Conservation (phyloP, 345 rosid species). For the Camelina sativa region DNA sequence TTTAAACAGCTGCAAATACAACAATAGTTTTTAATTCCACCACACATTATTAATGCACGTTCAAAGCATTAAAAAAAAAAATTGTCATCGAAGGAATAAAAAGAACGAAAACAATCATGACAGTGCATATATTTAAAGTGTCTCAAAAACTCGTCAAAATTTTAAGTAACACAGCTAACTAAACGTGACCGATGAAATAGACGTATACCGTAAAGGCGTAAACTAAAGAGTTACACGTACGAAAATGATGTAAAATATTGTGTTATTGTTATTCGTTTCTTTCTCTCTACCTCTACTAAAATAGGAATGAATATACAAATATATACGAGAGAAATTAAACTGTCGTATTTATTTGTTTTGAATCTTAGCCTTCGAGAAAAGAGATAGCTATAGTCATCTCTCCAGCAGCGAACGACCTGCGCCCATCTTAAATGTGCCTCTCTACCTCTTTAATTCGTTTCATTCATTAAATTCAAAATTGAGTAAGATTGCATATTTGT, state of each 20-base stretch:
- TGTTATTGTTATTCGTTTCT: neutral
- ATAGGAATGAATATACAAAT: neutral
- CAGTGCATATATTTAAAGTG: conserved; percentile 8
- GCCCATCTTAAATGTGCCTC: neutral
- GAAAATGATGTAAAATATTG: conserved; percentile 1
- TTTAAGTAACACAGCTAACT: conserved; percentile 12
- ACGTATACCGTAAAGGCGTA: conserved; percentile 12
- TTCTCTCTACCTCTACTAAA: neutral
- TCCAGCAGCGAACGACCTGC: conserved; percentile 15
- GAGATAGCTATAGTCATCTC: conserved; percentile 27
- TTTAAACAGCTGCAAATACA: conserved; percentile 6
- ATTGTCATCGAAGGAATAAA: conserved; percentile 42
- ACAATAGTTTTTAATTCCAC: conserved; percentile 7
- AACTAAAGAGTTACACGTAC: conserved; percentile 17
- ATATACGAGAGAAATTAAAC: neutral
- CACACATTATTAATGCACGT: conserved; percentile 44
- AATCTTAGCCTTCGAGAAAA: conserved; percentile 15
- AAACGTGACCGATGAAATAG: conserved; percentile 34
- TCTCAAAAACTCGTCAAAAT: conserved; percentile 16
- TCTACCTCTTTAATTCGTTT: conserved; percentile 15
- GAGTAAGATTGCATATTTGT: neutral
- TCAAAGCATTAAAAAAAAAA: conserved; percentile 24
- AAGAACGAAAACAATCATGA: conserved; percentile 31
- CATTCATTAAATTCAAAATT: neutral
- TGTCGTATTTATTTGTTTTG: conserved; percentile 6